A percentile compares a stretch with the other conserved stretches of the same genome.
These are phyloP conservation scores for sweet orange (Citrus sinensis) DNA, from an alignment of 345 rosid species.

Conservation along the genomic window DVS_A1.0 CM039165.1:31043001-31043500, in stretches of 20 bases:
- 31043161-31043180: too few relatives aligned
- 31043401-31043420: constrained; percentile 65
- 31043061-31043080: neutral
- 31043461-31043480: constrained; percentile 26
- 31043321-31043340: constrained; percentile 59
- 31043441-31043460: constrained; percentile 50
- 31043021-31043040: neutral
- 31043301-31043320: neutral
- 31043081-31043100: neutral
- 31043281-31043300: neutral
- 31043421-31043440: constrained; percentile 80
- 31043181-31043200: neutral
- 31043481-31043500: neutral
- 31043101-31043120: neutral
- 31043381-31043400: constrained; percentile 72
- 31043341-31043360: constrained; percentile 68
- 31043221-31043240: neutral
- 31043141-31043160: too few relatives aligned
- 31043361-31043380: constrained; percentile 75
- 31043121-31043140: neutral
- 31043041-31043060: neutral
- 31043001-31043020: neutral
- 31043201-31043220: neutral
- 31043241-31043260: neutral
- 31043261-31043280: neutral